Evolutionary conservation across 768 basidiomycete genomes (phyloP).

Genomic region (Mycena crocata): DNA sequence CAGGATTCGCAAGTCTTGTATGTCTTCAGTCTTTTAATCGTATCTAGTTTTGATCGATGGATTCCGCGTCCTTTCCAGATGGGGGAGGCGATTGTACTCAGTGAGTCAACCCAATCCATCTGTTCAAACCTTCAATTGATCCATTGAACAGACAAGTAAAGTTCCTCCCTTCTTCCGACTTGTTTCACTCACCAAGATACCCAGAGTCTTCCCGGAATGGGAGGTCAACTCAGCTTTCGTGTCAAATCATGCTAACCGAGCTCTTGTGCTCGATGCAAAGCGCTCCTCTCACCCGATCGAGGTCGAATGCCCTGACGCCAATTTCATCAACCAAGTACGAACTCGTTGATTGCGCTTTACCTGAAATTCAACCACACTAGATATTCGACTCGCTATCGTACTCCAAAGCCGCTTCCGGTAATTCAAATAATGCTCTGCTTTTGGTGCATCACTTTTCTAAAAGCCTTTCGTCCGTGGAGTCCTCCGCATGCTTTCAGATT

Average conservation of each 20-base stretch:
- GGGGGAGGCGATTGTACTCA: constrained; percentile 88
- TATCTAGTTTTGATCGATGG: constrained; percentile 12
- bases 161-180: constrained; percentile 2
- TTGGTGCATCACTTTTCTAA: not conserved
- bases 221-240: constrained; percentile 86
- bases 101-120: constrained; percentile 49
- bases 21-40: constrained; percentile 35
- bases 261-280: constrained; percentile 84
- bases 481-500: constrained; percentile 90
- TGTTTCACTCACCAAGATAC: not conserved
- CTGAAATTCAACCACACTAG: constrained; percentile 45
- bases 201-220: constrained; percentile 86
- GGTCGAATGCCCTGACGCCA: constrained; percentile 88
- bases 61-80: constrained; percentile 54
- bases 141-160: constrained; percentile 61
- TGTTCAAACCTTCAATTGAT: not conserved
- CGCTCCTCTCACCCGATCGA: constrained; percentile 94
- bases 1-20: constrained; percentile 86
- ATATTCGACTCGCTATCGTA: constrained; percentile 93
- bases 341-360: not conserved
- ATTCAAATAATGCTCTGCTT: constrained; percentile 21
- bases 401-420: constrained; percentile 84
- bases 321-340: constrained; percentile 70
- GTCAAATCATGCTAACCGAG: constrained; percentile 74
- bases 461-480: constrained; percentile 57